Evolutionary conservation across 2,329 filamentous ascomycete species (phyloP).

Genomic region (Verticillium tricorpus): DNA sequence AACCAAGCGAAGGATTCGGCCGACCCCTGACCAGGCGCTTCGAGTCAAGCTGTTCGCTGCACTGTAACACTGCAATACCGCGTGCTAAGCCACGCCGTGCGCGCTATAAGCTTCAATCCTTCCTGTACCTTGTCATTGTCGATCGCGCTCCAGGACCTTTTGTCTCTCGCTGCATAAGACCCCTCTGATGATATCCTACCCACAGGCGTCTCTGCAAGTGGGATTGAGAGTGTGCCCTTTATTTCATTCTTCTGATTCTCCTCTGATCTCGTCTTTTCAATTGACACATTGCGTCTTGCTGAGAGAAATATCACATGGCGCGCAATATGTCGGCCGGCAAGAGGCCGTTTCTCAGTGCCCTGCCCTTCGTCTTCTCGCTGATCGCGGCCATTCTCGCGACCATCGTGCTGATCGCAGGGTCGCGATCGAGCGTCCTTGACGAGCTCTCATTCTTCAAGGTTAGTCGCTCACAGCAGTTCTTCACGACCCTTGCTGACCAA

Average conservation of each 20-base stretch:
- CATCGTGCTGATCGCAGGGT: constrained; percentile 24
- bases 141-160: background rate
- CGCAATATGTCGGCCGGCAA: background rate
- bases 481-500: background rate
- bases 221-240: background rate
- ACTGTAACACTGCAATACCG: background rate
- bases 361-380: constrained; percentile 17
- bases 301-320: constrained; percentile 9
- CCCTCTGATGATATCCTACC: background rate
- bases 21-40: background rate
- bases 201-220: background rate
- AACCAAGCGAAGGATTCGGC: background rate
- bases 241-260: background rate
- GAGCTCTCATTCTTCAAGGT: constrained; percentile 28
- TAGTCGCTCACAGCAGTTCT: background rate
- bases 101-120: background rate
- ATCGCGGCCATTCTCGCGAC: constrained; percentile 19
- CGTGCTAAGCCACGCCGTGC: background rate
- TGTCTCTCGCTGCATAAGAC: background rate
- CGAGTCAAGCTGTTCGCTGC: background rate
- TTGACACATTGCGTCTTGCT: background rate
- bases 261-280: background rate
- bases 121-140: background rate
- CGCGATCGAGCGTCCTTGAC: constrained; percentile 15
- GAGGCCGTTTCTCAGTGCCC: constrained; percentile 7